Evolutionary conservation across 768 basidiomycete species (phyloP).

Genomic region (Rubroboletus satanas): DNA sequence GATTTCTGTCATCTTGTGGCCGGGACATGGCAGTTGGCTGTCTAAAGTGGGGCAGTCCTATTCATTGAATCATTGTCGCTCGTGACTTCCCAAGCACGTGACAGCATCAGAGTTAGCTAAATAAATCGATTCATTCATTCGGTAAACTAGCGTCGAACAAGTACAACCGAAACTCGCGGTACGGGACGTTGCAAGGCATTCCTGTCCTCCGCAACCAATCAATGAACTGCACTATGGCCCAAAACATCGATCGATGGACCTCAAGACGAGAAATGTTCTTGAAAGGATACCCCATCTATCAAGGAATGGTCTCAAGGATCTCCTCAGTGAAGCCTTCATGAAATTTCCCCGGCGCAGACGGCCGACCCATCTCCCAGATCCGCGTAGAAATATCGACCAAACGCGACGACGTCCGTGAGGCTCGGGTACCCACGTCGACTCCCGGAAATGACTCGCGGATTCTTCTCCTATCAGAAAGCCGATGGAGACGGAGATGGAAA

Average conservation of each 20-base stretch:
- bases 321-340: not conserved
- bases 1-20: slow-evolving; percentile 85
- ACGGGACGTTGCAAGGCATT: not conserved
- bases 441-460: not conserved
- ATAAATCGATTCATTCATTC: no score
- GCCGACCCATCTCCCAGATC: not conserved
- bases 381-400: not conserved
- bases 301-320: not conserved
- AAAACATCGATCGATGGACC: not conserved
- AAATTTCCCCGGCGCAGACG: not conserved
- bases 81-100: not conserved
- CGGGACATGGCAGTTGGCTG: slow-evolving; percentile 31
- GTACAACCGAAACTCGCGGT: not conserved
- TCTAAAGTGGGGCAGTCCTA: not conserved
- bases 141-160: not conserved
- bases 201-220: not conserved
- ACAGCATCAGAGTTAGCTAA: not conserved
- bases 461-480: not conserved
- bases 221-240: not conserved
- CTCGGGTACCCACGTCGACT: not conserved
- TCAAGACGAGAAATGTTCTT: not conserved
- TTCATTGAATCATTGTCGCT: not conserved
- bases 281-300: not conserved
- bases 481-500: not conserved
- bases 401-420: not conserved